Conservation (phyloP, 2,329 filamentous ascomycete genomes). For the Lizonia empirigonia region DNA sequence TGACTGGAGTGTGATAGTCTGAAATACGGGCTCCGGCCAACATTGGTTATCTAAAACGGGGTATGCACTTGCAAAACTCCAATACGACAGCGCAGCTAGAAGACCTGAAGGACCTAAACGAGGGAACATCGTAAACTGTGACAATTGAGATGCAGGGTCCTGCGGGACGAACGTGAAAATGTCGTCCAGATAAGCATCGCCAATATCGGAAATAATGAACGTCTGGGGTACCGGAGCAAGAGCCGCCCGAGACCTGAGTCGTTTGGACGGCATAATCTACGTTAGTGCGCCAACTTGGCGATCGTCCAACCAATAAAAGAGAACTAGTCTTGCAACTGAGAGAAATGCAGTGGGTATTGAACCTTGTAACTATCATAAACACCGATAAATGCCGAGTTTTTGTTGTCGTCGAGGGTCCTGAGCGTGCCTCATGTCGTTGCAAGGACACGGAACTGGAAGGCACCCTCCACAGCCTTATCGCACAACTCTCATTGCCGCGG, state of each 20-base stretch:
- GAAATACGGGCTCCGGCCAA: conserved; percentile 26
- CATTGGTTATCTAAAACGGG: conserved; percentile 29
- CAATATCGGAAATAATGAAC: conserved; percentile 9
- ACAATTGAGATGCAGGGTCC: conserved; percentile 1
- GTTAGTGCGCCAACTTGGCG: conserved; percentile 7
- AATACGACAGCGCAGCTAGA: background rate
- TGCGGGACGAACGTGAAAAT: background rate
- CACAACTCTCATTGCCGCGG: background rate
- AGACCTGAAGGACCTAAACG: background rate
- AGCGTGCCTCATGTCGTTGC: background rate
- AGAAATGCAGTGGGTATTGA: conserved; percentile 28
- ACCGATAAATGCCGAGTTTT: conserved; percentile 30
- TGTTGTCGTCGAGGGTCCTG: background rate
- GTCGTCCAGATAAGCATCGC: conserved; percentile 8
- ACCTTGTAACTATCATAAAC: conserved; percentile 30
- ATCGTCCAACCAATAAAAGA: background rate
- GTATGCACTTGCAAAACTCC: background rate
- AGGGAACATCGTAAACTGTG: background rate
- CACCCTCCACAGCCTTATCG: background rate
- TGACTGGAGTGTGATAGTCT: conserved; percentile 3
- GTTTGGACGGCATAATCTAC: conserved; percentile 14
- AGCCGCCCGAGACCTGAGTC: conserved; percentile 24
- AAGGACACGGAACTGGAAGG: background rate
- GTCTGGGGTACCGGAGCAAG: conserved; percentile 6
- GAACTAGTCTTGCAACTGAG: background rate